Evolutionary conservation across 2,329 filamentous ascomycete genomes (phyloP), one percentile per base, ranked within the genome.

Genomic region (Colletotrichum sp.): DNA sequence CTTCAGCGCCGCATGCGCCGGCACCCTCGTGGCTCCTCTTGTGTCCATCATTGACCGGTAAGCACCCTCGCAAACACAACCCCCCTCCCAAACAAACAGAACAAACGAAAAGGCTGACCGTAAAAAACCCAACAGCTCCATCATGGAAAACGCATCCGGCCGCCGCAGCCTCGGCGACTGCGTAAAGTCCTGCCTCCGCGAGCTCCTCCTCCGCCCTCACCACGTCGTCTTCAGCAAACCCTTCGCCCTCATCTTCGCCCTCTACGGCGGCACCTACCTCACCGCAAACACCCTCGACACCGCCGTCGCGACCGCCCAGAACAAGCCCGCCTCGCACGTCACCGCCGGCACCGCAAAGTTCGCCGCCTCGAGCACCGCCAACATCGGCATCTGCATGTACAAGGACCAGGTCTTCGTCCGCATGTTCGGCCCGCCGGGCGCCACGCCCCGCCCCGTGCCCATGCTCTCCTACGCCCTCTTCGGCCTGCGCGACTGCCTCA

Each of bases 211-310:
- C n/a, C 89, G 87, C 10, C 94, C 94, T 0, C 92, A 92, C 75
- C 80, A 84, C 28, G 88, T 94, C 80, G 80, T 95, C 78, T 85
- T 92, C 82, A 92, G 92, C 66, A 91, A 91, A 75, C 93, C 94
- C 1, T 94, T 94, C 80, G 91, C 87, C 62, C 89, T 95, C 78
- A 93, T 96, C 82, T 90, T 92, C 85, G 87, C 91, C 85, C 88
- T 98, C 59, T 99, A 98, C 88, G 95, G 93, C 77, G 93, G 95
- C 79, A 99, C 96, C 75, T 98, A 98, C 87, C 87, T 97, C 15
- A 95, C 95, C 1, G 96, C 96, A 78, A 98, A 98, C 87, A 86
- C 90, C 15, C 92, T 98, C 82, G 96, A 99, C 87, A 98, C 96
- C 0, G 84, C 92, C 64, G 88, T 92, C 60, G 93, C 95, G 7